Percentiles rank a stretch among this genome's conserved stretches.
Evolutionary conservation across 805 yeast species (phyloP).

Genomic region (Lachancea lanzarotensis): DNA sequence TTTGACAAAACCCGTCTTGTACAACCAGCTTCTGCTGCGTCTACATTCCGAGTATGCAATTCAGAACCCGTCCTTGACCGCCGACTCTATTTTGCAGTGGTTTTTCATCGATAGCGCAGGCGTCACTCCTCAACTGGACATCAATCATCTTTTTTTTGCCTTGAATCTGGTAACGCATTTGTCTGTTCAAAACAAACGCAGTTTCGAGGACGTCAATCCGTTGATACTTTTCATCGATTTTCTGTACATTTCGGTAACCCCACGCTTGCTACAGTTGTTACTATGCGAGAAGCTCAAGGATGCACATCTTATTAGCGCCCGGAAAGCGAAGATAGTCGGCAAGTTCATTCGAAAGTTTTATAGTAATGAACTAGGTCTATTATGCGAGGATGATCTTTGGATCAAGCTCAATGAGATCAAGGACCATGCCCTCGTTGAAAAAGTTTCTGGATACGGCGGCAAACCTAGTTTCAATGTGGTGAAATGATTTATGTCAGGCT

Average conservation of each 20-base stretch:
- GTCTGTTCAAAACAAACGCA: neutral
- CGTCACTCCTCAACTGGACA: neutral
- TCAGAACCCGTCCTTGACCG: slow-evolving; percentile 7
- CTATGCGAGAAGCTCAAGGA: slow-evolving; percentile 8
- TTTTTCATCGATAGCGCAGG: slow-evolving; percentile 5
- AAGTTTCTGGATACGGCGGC: slow-evolving; percentile 20
- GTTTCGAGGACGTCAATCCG: slow-evolving; percentile 5
- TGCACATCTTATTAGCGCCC: slow-evolving; percentile 1
- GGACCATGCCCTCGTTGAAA: slow-evolving; percentile 17
- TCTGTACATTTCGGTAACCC: slow-evolving; percentile 4
- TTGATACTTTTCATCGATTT: slow-evolving; percentile 2
- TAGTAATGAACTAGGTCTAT: slow-evolving; percentile 5
- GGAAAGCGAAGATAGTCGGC: slow-evolving; percentile 7
- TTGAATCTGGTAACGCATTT: slow-evolving; percentile 10
- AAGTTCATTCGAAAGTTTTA: slow-evolving; percentile 13
- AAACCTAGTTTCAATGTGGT: slow-evolving; percentile 20
- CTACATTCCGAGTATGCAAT: slow-evolving; percentile 7
- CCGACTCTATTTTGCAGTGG: slow-evolving; percentile 9
- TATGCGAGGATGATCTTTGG: slow-evolving; percentile 24
- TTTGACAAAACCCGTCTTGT: slow-evolving; percentile 3
- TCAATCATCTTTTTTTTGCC: slow-evolving; percentile 12
- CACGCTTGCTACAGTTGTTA: slow-evolving; percentile 3
- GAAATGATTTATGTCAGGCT: neutral
- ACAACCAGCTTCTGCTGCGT: slow-evolving; percentile 10
- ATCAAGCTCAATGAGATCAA: slow-evolving; percentile 12